These are phyloP conservation scores for Pseudogymnoascus sp. DNA, from an alignment of 2,329 filamentous ascomycete species.

Conservation along the genomic window DNA sequence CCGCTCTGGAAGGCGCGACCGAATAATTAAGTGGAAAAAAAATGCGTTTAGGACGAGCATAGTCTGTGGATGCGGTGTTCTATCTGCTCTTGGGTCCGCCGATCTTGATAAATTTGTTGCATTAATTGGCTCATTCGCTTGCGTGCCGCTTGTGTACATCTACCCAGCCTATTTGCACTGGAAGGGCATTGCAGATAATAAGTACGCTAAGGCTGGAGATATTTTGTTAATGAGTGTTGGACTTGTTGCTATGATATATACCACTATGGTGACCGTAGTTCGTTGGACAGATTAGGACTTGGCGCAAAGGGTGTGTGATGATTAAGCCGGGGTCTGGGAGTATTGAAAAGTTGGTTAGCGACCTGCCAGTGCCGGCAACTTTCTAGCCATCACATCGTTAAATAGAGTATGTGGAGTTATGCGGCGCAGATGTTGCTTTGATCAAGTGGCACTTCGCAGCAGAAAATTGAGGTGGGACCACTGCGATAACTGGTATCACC, in stretches of 20 bases:
- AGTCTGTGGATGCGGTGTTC: slow-evolving; percentile 74
- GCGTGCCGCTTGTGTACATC: slow-evolving; percentile 92
- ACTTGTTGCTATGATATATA: slow-evolving; percentile 82
- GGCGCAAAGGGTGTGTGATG: too few relatives aligned
- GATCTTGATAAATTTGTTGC: slow-evolving; percentile 97
- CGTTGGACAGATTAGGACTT: slow-evolving; percentile 65
- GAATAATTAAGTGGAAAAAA: slow-evolving; percentile 99
- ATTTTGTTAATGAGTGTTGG: slow-evolving; percentile 74
- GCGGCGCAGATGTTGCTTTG: too few relatives aligned
- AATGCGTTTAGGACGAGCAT: slow-evolving; percentile 93
- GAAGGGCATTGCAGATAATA: slow-evolving; percentile 65
- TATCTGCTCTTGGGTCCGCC: slow-evolving; percentile 88
- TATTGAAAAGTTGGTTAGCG: too few relatives aligned
- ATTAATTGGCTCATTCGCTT: slow-evolving; percentile 93
- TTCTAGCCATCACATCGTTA: too few relatives aligned
- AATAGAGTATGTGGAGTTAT: too few relatives aligned
- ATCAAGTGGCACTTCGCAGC: too few relatives aligned
- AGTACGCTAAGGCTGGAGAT: slow-evolving; percentile 63
- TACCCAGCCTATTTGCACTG: slow-evolving; percentile 92
- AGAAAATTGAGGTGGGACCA: slow-evolving; percentile 8
- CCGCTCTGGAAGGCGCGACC: slow-evolving; percentile 92
- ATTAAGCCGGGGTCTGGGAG: too few relatives aligned
- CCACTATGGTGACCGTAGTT: slow-evolving; percentile 74
- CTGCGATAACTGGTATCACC: too few relatives aligned
- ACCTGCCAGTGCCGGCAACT: too few relatives aligned